Evolutionary conservation across 1,284 basidiomycete species (phyloP), one percentile per base, ranked within the genome.

Genomic region (Naganishia liquefaciens): DNA sequence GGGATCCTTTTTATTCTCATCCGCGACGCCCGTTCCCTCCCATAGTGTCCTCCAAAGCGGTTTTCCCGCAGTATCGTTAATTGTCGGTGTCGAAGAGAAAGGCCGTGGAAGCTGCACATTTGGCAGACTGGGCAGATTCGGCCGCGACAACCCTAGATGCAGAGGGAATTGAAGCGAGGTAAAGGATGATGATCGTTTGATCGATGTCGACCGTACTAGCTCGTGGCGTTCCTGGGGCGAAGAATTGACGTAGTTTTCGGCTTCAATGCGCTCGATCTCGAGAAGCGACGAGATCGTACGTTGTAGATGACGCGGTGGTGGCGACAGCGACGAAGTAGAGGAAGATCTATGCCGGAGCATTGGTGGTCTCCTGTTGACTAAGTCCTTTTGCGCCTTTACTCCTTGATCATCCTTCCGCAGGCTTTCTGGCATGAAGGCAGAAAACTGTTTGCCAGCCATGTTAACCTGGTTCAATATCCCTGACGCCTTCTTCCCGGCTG

Each of bases 11-110:
- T 63, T 55, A 27, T 54, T 66, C 17, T 17, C 52, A 28, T 60
- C 62, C 15, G 21, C 40, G 27, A 44, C 44, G 9, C 40, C 60
- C 13, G 62, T 47, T 5, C 62, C 62, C 37, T 67, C 62, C 62
- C 62, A 67, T 42, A 63, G 57, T 17, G 62, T 61, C 47, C 54
- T 42, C 66, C 66, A 67, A 19, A 62, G 43, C 27, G 58, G 53
- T 17, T 58, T 61, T 5, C 58, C 61, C 13, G 50, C 46, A 11
- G 37, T 40, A 21, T 63, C 54, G 10, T 23, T 28, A 10, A 62
- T 23, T 7, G 50, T 15, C 10, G 42, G 47, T 27, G 37, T 21
- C 5, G 54, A 50, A 25, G 47, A 57, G 63, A 42, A 65, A 15
- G 57, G 43, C 43, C 50, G 63, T 33, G 50, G 57, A 27, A 52